Conservation (phyloP, 768 basidiomycete genomes). For the Termitomyces sp. region DNA sequence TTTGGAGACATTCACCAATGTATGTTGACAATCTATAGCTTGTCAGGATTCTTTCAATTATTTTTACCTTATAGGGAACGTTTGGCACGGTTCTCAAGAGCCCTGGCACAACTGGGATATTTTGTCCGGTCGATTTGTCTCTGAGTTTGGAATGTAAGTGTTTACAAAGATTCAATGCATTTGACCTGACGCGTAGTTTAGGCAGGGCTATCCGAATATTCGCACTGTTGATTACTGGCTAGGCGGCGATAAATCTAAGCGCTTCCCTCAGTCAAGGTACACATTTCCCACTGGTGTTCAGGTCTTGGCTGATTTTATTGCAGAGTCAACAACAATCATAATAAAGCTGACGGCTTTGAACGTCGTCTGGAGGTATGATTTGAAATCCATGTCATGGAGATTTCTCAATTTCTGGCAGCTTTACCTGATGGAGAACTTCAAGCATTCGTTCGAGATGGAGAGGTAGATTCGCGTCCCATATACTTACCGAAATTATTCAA, state of each 20-base stretch:
- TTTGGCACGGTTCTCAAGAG: constrained; percentile 93
- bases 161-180: neutral
- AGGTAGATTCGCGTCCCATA: constrained; percentile 39
- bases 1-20: constrained; percentile 93
- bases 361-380: constrained; percentile 66
- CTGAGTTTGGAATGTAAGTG: constrained; percentile 88
- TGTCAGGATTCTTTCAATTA: neutral
- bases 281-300: constrained; percentile 5
- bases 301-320: neutral
- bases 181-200: constrained; percentile 23
- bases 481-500: neutral
- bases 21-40: constrained; percentile 26
- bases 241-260: constrained; percentile 66
- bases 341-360: constrained; percentile 89
- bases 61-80: constrained; percentile 57
- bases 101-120: constrained; percentile 95
- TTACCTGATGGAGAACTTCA: constrained; percentile 96
- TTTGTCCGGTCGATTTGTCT: constrained; percentile 88
- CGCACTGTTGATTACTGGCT: constrained; percentile 89
- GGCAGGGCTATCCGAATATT: constrained; percentile 87
- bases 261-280: constrained; percentile 86
- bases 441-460: constrained; percentile 82
- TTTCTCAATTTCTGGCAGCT: constrained; percentile 37
- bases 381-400: neutral
- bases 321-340: constrained; percentile 75